Base-by-base conservation (phyloP, 495 filamentous ascomycete genomes). In the Lepraria neglecta region DNA sequence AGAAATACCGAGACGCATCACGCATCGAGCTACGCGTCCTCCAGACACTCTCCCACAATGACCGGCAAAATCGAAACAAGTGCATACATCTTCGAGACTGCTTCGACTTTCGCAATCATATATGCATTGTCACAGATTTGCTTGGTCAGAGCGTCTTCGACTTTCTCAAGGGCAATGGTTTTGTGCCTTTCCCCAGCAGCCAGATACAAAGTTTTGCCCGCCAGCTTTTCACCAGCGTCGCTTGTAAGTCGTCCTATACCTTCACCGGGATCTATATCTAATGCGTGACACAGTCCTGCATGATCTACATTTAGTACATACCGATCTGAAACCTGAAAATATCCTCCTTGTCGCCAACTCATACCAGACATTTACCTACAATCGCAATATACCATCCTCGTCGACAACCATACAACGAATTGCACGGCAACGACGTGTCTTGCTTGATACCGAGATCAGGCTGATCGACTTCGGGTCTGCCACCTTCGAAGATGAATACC, bases 381-480 rank as follows among this genome's bases (percentile, higher is more conserved):
- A 94, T 70, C 87, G 92, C 53, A 85, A 87, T 57, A 95, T 98
- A 56, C 94, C 94, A 3, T 96, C 92, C 2, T 95, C 92, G 14
- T 94, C 91, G 0, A 84, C 82, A 21, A 86, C 87, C 0, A 84
- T 83, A 31, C 79, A 77, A 46, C 84, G 94, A n/a, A 83, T 85
- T 67, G 91, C 91, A 14, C 86, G 87, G 14, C 90, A 95, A 70
- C 81, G 94, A 47, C 86, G 87, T 59, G 95, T 98, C 0, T 77
- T 98, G 21, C 81, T 97, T 3, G 91, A 96, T 70, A 95, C 92
- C 21, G 95, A 98, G 73, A 98, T 98, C 65, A 87, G 95, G 17
- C 77, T 98, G 28, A 98, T 98, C 59, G 94, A 98, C 72, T 98
- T 98, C 74, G 94, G 95, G 6, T 96, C 91, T 7, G 95, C 95